Evolutionary conservation across 208 protist species (phyloP).

Genomic region (Acanthamoeba castellanii): DNA sequence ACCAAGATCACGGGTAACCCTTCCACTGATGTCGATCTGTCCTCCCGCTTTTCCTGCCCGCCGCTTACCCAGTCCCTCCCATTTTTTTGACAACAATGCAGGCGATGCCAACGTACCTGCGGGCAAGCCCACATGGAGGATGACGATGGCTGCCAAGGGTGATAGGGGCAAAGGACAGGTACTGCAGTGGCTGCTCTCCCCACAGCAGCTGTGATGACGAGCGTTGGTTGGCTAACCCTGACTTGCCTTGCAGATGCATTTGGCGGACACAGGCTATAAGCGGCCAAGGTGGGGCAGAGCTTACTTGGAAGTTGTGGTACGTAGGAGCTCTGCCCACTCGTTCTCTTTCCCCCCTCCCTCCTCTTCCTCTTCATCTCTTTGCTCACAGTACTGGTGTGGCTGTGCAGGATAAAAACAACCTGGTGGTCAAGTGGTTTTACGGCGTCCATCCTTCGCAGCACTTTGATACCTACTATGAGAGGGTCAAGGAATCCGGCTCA

Average conservation of each 20-base stretch:
- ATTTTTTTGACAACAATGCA: background rate
- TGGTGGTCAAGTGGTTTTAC: slow-evolving; percentile 46
- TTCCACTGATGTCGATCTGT: background rate
- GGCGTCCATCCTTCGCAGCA: slow-evolving; percentile 2
- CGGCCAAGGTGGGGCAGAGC: slow-evolving; percentile 31
- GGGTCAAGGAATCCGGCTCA: background rate
- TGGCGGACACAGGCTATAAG: slow-evolving; percentile 31
- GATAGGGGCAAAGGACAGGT: slow-evolving; percentile 31
- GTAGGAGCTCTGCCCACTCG: no score
- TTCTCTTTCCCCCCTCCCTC: background rate
- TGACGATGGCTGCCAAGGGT: background rate
- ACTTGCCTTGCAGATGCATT: background rate
- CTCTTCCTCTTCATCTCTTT: background rate
- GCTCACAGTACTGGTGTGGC: background rate
- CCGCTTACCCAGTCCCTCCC: background rate
- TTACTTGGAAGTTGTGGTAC: slow-evolving; percentile 18
- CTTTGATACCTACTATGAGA: slow-evolving; percentile 54
- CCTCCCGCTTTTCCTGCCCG: background rate
- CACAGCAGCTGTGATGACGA: background rate
- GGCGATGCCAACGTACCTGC: slow-evolving; percentile 56
- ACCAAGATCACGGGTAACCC: slow-evolving; percentile 46
- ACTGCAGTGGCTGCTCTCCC: background rate
- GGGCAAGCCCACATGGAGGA: slow-evolving; percentile 16
- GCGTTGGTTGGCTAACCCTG: background rate
- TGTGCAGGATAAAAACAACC: slow-evolving; percentile 32